Conservation (phyloP, 192 early-diverging fungal species). For the Cladochytrium replicatum region DNA sequence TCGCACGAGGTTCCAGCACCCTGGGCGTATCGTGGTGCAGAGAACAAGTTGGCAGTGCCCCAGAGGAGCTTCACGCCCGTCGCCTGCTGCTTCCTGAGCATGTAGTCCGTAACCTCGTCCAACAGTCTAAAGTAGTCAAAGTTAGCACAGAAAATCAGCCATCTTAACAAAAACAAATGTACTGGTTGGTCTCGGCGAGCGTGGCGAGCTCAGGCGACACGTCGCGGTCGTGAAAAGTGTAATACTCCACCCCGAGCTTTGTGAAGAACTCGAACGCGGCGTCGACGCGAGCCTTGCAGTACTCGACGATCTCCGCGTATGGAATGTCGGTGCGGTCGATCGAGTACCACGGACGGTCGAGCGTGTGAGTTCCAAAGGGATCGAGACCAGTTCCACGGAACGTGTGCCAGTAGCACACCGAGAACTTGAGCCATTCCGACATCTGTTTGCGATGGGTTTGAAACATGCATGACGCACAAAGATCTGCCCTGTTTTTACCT, state of each 20-base stretch:
- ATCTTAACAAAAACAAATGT: neutral
- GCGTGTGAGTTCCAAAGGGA: constrained; percentile 26
- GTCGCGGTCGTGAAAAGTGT: constrained; percentile 30
- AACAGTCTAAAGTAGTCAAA: constrained; percentile 3
- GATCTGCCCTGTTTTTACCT: too few relatives aligned
- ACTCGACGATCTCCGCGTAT: neutral
- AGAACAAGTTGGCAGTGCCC: constrained; percentile 21
- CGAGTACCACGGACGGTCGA: constrained; percentile 17
- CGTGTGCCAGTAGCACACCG: constrained; percentile 25
- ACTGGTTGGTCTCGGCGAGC: constrained; percentile 19
- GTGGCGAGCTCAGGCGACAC: constrained; percentile 16
- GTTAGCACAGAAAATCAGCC: neutral
- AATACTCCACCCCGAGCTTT: constrained; percentile 27
- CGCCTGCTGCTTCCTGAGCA: constrained; percentile 21
- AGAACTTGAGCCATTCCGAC: constrained; percentile 24
- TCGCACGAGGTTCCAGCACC: constrained; percentile 24
- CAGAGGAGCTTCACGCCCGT: constrained; percentile 27
- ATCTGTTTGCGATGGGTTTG: constrained; percentile 1
- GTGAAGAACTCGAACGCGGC: constrained; percentile 25
- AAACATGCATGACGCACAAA: neutral
- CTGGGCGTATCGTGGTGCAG: constrained; percentile 12
- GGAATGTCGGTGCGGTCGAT: constrained; percentile 9
- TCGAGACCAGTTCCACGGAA: constrained; percentile 19
- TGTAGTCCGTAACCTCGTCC: constrained; percentile 19
- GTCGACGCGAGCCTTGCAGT: constrained; percentile 17